Evolutionary conservation across 1,139 yeast species (phyloP), one percentile per base, ranked within the genome.

Genomic region (Sugiyamaella paludigena): DNA sequence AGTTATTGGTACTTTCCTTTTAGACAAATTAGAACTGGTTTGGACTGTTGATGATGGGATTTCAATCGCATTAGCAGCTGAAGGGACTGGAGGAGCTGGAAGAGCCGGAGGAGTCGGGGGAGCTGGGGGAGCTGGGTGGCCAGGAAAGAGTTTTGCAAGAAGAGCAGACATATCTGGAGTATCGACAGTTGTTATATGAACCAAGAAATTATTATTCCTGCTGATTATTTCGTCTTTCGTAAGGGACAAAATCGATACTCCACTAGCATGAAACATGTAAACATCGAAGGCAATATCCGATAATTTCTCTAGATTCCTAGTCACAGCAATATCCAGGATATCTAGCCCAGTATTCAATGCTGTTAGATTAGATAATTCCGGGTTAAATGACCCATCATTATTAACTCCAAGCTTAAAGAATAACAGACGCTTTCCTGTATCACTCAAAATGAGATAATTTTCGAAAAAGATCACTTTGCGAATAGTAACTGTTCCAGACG

Each of bases 241-340:
- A 10, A 55, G 47, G 9, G 54, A 47, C 8, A 54, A 41, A 45
- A 57, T 54, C n/a, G 56, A 49, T 4, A 59, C 43, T 1, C 63
- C 63, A 24, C 45, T 45, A 40, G 58, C 44, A 43, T 58, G 61
- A 44, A 50, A 51, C 16, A 59, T 29, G 36, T 58, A 59, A 11
- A 50, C 36, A 36, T 59, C 63, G 48, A 58, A 54, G 11, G 54
- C 54, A 5, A 45, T 45, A 11, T 45, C 51, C 6, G 42, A 33
- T 9, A 41, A 31, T 11, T 46, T 38, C 12, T 57, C 61, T 26
- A 52, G 38, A 37, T 55, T 58, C 29, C 41, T 37, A 16, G 60
- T 55, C 26, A 56, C 41, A 16, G 47, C 47, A 26, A 57, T 36
- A 42, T 53, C 52, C 31, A 49, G 40, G 30, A 57, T 42, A 12